Conservation (phyloP, 306 rosid species). For the Prunus armeniaca region DNA sequence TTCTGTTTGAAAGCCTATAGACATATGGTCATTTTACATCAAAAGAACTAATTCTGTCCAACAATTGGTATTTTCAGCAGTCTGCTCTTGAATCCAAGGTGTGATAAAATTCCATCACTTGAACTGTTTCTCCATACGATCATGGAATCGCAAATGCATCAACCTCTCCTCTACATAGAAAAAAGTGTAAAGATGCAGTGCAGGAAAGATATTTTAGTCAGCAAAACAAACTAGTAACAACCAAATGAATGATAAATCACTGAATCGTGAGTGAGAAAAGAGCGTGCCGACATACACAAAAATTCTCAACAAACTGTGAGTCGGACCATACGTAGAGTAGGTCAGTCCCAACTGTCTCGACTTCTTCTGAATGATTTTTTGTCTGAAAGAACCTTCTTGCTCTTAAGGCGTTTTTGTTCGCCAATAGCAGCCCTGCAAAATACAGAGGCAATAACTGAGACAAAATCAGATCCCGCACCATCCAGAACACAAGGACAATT, state of each 20-base stretch:
- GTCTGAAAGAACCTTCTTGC: conserved; percentile 80
- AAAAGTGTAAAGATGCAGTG: not conserved
- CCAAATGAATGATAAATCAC: not conserved
- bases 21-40: conserved; percentile 1
- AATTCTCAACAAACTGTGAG: not conserved
- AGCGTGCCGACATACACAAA: not conserved
- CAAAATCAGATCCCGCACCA: conserved; percentile 15
- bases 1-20: not conserved
- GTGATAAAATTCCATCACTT: not conserved
- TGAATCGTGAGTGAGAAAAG: not conserved
- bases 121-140: conserved; percentile 1
- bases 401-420: conserved; percentile 87
- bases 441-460: conserved; percentile 21
- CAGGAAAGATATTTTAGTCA: not conserved
- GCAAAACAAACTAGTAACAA: not conserved
- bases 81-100: conserved; percentile 4
- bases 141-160: not conserved
- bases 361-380: conserved; percentile 82
- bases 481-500: conserved; percentile 11
- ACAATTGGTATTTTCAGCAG: not conserved
- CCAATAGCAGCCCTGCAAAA: conserved; percentile 79
- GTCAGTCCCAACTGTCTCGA: conserved; percentile 73
- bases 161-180: conserved; percentile 2
- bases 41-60: not conserved
- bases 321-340: not conserved